Base-by-base conservation (phyloP, 768 basidiomycete genomes). In the Coprinopsis strossmayeri region DNA sequence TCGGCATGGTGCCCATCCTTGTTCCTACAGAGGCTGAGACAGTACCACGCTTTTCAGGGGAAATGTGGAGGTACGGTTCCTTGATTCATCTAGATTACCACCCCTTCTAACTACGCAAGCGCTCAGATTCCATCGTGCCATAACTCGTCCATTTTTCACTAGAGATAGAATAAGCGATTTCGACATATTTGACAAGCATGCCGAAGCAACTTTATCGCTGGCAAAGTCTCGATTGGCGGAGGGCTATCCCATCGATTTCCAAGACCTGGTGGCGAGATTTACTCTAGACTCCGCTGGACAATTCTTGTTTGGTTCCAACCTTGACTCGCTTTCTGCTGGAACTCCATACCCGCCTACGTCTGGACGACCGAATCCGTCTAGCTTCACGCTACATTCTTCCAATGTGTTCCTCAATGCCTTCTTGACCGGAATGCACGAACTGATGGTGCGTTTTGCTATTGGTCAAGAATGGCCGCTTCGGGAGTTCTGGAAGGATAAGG, bases 221-320 rank as follows among this genome's bases (percentile, higher is more conserved):
- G 18, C 41, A n/a, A 18, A 42, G n/a, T 25, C 38, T n/a, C 25
- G 48, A 18, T 34, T 49, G 28, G 21, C 27, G 18, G 23, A 24
- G 12, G 80, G 78, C 1, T 64, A 73, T 27, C 65, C 82, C 0
- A 61, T 85, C 15, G 79, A 85, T 53, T 75, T 84, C 49, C 82
- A 24, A 2, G 23, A 32, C 25, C 7, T 25, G 5, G 25, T 21
- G 11, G 25, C 9, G n/a, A 23, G 42, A 20, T 47, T 32, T 28
- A 45, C 51, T 0, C 72, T 85, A 15, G 84, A 85, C 62, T 72
- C 78, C 1, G 81, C 81, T 2, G 76, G 79, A 0, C 80, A 82
- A 48, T 83, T 83, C 57, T 70, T 86, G 24, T 83, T 84, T 47
- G 81, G 81, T 1, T 65, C 65, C 49, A 73, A 69, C 49, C 73